These are phyloP conservation scores for Drechslerella dactyloides DNA, from an alignment of 2,329 filamentous ascomycete species.

Conservation along the genomic window DNA sequence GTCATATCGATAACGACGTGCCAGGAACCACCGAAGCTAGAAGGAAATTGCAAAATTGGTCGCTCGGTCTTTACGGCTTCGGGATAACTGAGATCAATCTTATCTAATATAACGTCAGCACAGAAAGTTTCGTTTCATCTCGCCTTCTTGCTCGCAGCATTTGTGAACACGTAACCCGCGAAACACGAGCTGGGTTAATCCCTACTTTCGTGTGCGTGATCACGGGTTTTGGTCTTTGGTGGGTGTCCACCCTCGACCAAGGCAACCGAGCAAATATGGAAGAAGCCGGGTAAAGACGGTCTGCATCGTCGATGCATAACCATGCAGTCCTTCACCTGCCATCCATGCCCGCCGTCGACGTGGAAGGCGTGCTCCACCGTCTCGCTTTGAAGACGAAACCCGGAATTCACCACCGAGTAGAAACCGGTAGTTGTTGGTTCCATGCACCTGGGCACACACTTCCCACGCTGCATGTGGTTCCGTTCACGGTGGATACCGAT, in stretches of 20 bases:
- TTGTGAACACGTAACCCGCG: constrained; percentile 24
- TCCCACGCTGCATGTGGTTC: constrained; percentile 31
- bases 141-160: neutral
- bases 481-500: neutral
- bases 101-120: constrained; percentile 18
- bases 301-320: neutral
- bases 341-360: too few relatives aligned
- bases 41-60: constrained; percentile 27
- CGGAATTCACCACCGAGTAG: neutral
- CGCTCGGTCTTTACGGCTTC: constrained; percentile 12
- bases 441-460: neutral
- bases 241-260: neutral
- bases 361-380: too few relatives aligned
- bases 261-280: neutral
- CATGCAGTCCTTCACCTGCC: neutral
- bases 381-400: neutral
- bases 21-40: constrained; percentile 6
- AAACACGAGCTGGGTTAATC: constrained; percentile 12
- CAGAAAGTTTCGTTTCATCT: constrained; percentile 24
- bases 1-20: constrained; percentile 4
- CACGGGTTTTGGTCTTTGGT: constrained; percentile 22
- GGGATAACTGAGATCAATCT: constrained; percentile 17
- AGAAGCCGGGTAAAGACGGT: neutral
- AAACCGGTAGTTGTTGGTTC: neutral
- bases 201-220: constrained; percentile 25